These are phyloP conservation scores for Bauhinia variegata DNA, from an alignment of 306 rosid species.

Conservation along the genomic window DNA sequence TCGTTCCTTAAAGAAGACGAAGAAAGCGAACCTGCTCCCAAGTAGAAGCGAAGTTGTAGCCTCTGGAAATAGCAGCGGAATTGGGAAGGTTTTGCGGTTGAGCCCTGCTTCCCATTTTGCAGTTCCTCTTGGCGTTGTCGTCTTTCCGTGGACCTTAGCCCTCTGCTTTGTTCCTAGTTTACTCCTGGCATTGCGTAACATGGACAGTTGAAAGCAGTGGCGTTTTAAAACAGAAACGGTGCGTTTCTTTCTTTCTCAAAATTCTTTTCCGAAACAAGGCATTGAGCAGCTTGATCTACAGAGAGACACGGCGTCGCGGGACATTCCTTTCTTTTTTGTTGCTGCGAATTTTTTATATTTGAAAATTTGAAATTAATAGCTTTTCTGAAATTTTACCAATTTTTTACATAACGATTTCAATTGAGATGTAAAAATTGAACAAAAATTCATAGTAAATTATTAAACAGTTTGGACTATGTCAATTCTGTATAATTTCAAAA, in stretches of 20 bases:
- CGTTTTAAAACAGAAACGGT: slow-evolving; percentile 23
- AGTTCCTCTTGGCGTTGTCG: background rate
- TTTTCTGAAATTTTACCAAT: too few species aligned
- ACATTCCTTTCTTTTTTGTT: too few species aligned
- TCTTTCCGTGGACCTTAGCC: slow-evolving; percentile 5
- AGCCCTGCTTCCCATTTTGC: slow-evolving; percentile 53
- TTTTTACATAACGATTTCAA: too few species aligned
- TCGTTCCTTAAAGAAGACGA: background rate
- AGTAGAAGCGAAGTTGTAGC: slow-evolving; percentile 88
- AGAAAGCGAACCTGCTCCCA: slow-evolving; percentile 77
- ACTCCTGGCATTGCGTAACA: slow-evolving; percentile 16
- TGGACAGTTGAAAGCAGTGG: background rate
- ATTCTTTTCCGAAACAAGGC: background rate
- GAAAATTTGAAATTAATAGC: too few species aligned
- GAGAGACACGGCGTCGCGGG: too few species aligned
- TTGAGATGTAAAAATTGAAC: too few species aligned
- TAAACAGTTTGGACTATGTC: too few species aligned
- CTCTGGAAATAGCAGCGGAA: slow-evolving; percentile 83
- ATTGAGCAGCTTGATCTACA: too few species aligned
- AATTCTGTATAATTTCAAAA: too few species aligned
- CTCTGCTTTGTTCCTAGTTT: slow-evolving; percentile 14
- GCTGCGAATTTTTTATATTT: too few species aligned
- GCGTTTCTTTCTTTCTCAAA: slow-evolving; percentile 29
- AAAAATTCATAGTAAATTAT: too few species aligned
- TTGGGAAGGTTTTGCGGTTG: slow-evolving; percentile 58